Evolutionary conservation across 495 filamentous ascomycete species (phyloP).

Genomic region (Sphaerosporella brunnea): DNA sequence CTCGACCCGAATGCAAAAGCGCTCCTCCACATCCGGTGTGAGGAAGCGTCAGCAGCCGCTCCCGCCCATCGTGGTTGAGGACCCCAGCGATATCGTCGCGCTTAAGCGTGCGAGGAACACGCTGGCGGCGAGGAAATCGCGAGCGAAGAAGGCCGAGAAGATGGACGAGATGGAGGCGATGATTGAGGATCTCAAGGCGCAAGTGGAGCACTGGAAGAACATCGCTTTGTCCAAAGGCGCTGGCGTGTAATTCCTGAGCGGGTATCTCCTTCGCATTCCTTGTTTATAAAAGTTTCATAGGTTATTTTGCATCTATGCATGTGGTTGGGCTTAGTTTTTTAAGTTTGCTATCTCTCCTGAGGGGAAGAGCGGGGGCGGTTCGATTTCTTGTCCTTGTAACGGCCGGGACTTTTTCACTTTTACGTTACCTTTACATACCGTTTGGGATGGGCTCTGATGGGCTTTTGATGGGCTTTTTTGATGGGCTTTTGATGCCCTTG

Average conservation of each 20-base stretch:
- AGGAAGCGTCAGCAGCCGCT: slow-evolving; percentile 62
- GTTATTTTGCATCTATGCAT: neutral
- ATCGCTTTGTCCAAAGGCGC: neutral
- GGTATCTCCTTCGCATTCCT: neutral
- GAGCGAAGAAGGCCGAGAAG: slow-evolving; percentile 58
- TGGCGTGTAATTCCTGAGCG: neutral
- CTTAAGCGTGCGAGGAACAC: slow-evolving; percentile 94
- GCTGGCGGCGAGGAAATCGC: slow-evolving; percentile 83
- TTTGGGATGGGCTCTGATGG: too few relatives aligned
- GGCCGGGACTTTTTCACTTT: too few relatives aligned
- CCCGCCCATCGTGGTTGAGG: slow-evolving; percentile 57
- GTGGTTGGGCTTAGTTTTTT: too few relatives aligned
- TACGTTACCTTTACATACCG: too few relatives aligned
- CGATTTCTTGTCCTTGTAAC: too few relatives aligned
- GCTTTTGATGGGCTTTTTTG: too few relatives aligned
- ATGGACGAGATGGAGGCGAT: slow-evolving; percentile 42
- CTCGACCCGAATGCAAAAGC: slow-evolving; percentile 36
- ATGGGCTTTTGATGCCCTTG: too few relatives aligned
- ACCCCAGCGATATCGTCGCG: slow-evolving; percentile 51
- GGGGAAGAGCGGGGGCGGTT: too few relatives aligned
- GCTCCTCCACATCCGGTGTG: slow-evolving; percentile 54
- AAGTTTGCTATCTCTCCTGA: too few relatives aligned
- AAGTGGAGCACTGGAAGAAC: slow-evolving; percentile 34
- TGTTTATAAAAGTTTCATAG: neutral
- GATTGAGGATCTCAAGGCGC: slow-evolving; percentile 35